phyloP scores from a whole-genome alignment of 78 protist genomes.

The Polysphondylium violaceum region DNA sequence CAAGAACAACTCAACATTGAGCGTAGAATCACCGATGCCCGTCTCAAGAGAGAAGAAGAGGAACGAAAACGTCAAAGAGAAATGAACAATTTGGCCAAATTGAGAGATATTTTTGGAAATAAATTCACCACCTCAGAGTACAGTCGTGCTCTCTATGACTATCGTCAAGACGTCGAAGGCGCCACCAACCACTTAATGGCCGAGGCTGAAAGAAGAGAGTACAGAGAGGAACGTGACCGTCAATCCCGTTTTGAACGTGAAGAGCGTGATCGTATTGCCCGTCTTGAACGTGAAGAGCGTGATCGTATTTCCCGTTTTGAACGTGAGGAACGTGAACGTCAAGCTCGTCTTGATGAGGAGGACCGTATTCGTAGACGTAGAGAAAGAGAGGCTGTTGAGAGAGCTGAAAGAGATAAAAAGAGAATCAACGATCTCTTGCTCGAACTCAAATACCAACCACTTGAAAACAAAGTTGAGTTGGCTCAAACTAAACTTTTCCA shows the following conservation, averaged over 20 bases:
- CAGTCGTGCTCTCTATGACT: background rate
- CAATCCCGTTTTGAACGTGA: conserved; percentile 5
- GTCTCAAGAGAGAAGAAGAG: background rate
- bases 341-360: conserved; percentile 11
- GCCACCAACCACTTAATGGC: conserved; percentile 17
- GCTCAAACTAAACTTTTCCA: conserved; percentile 28
- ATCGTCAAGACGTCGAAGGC: conserved; percentile 12
- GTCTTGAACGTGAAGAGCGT: conserved; percentile 11
- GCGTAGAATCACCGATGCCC: background rate
- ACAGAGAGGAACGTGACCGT: background rate
- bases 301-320: too few relatives aligned
- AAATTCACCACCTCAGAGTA: conserved; percentile 12
- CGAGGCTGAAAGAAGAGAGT: background rate
- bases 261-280: background rate
- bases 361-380: conserved; percentile 3
- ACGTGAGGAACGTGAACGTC: too few relatives aligned
- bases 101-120: conserved; percentile 46
- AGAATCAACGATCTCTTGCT: conserved; percentile 19
- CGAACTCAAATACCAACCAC: conserved; percentile 13
- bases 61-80: conserved; percentile 42
- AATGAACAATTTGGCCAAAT: background rate
- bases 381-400: conserved; percentile 18
- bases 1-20: conserved; percentile 38
- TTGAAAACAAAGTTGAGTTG: conserved; percentile 14
- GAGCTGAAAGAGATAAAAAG: conserved; percentile 24